phyloP scores from a whole-genome alignment of 108 stramenopile species.

The Pseudonitzschia delicatissima region DNA sequence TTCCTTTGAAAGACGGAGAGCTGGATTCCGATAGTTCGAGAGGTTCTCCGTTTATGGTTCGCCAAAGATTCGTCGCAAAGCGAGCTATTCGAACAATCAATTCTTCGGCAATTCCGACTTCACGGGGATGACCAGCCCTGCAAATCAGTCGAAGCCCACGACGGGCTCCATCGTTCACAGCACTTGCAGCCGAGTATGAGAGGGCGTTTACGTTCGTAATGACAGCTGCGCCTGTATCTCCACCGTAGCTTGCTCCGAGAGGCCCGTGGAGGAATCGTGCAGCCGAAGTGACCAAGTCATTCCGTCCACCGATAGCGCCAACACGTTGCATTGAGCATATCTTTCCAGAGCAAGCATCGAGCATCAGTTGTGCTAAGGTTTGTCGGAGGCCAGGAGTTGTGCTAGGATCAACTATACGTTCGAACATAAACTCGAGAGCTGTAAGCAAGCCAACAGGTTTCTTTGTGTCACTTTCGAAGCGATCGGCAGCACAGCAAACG shows the following conservation, averaged over 20 bases:
- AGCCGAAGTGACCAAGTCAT: constrained; percentile 52
- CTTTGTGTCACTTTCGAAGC: constrained; percentile 40
- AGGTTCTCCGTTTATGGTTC: constrained; percentile 82
- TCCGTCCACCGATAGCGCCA: constrained; percentile 61
- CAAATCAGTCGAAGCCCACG: constrained; percentile 64
- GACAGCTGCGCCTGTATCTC: constrained; percentile 74
- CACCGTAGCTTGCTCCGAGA: constrained; percentile 73
- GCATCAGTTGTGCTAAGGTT: constrained; percentile 74
- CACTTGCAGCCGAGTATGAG: constrained; percentile 71
- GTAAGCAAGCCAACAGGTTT: constrained; percentile 63
- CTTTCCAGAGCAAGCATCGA: constrained; percentile 84
- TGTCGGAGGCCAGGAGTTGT: constrained; percentile 74
- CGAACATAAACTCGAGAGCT: constrained; percentile 72
- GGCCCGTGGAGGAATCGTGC: constrained; percentile 73
- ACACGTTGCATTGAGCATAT: constrained; percentile 85
- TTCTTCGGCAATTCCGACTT: constrained; percentile 36
- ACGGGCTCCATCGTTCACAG: constrained; percentile 86
- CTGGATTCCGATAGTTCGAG: not conserved
- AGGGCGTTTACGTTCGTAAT: constrained; percentile 51
- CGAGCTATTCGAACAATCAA: constrained; percentile 65
- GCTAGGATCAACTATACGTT: constrained; percentile 56
- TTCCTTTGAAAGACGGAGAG: constrained; percentile 17
- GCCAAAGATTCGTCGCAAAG: constrained; percentile 79
- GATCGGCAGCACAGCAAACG: constrained; percentile 79
- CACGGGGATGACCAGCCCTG: constrained; percentile 53